Percentiles rank a stretch among this genome's conserved stretches.
Evolutionary conservation across 1,139 yeast species (phyloP).

Genomic region (Saccharomyces hybrid): DNA sequence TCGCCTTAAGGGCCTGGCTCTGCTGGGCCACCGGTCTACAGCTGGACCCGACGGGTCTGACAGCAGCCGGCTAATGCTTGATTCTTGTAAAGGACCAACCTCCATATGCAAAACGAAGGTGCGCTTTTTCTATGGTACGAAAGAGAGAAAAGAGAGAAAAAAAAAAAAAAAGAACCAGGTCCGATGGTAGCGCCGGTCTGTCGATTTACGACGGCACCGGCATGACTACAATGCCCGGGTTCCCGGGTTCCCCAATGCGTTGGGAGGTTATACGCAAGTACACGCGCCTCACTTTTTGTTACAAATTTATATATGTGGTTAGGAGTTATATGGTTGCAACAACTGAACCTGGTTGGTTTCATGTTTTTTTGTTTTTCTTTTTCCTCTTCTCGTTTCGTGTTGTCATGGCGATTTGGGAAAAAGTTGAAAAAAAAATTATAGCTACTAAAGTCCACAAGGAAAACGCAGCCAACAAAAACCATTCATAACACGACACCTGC

Average conservation of each 20-base stretch:
- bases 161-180: too few species aligned
- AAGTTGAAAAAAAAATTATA: neutral
- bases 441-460: neutral
- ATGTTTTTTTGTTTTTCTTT: neutral
- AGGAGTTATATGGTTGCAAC: neutral
- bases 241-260: neutral
- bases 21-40: neutral
- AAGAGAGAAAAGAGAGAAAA: neutral
- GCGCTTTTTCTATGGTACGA: neutral
- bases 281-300: neutral
- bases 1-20: neutral
- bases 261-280: neutral
- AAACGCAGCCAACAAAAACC: neutral
- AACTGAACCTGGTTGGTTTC: neutral
- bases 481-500: neutral
- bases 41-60: neutral
- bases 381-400: neutral
- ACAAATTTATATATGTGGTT: neutral
- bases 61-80: neutral
- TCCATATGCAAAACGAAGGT: neutral
- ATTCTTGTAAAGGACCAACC: neutral
- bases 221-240: neutral
- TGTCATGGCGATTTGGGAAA: conserved; percentile 1
- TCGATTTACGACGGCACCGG: neutral
- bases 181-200: neutral